Base-by-base conservation (phyloP, 2,329 filamentous ascomycete species). In the Sarocladiaceae sp. region DNA sequence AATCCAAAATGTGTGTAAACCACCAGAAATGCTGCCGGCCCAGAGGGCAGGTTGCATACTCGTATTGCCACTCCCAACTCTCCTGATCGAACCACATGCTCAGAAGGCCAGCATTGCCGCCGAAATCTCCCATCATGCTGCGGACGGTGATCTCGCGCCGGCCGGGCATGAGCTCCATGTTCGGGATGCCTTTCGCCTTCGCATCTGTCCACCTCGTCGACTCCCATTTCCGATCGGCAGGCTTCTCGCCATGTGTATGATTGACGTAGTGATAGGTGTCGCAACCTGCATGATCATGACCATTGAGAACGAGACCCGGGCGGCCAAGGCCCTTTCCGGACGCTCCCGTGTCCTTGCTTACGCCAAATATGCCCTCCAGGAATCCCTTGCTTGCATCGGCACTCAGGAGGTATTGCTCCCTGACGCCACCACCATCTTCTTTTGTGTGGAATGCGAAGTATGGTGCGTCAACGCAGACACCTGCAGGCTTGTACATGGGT, bases 101-200 rank as follows among this genome's bases (percentile, higher is more conserved):
- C 36, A 99, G 70, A 37, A 99, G 75, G 0, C 91, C 94, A 0
- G 91, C 90, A 65, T 97, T 94, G 18, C 94, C 94, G n/a, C 84
- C 86, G 68, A 88, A 99, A 53, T 89, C 88, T 52, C 94, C 94
- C 94, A 99, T 99, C 91, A 99, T 97, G 68, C 90, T 96, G 54
- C 92, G 84, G 2, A 99, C 88, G 0, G 94, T 99, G 57, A 97
- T 83, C 70, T 99, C 94, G 25, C 93, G 78, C 5, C 97, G 74
- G 1, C 87, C 87, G 0, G 87, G 82, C 2, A 80, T 59, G 4
- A 69, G 73, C 2, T 68, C 59, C 2, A 67, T 64, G 7, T 66
- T 70, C 1, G 73, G 63, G 20, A 84, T 56, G 54, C 67, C 65
- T 12, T 66, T 64, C 4, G 60, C 57, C 11, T 66, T 63, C 1